A percentile compares a stretch with the other conserved stretches of the same genome.
These are phyloP conservation scores for Begonia peltatifolia DNA, from an alignment of 306 rosid genomes.

Conservation along the genomic window DNA sequence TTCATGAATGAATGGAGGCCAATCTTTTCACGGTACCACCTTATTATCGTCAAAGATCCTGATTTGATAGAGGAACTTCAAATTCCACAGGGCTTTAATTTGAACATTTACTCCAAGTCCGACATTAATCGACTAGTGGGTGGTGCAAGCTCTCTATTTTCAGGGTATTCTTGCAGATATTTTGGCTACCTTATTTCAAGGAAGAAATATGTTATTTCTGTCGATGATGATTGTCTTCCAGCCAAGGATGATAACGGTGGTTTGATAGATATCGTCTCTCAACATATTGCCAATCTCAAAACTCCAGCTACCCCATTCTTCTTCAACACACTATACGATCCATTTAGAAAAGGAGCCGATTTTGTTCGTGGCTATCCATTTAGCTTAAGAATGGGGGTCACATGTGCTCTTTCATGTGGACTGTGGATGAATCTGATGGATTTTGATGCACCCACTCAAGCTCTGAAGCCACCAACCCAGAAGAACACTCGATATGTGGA, in stretches of 20 bases:
- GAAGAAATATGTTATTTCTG: slow-evolving; percentile 69
- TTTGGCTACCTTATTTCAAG: slow-evolving; percentile 74
- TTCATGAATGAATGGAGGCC: slow-evolving; percentile 78
- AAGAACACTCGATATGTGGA: slow-evolving; percentile 74
- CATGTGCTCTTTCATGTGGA: slow-evolving; percentile 82
- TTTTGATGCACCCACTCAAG: slow-evolving; percentile 94
- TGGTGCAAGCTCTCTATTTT: slow-evolving; percentile 54
- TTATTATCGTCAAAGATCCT: slow-evolving; percentile 81
- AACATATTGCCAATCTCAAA: slow-evolving; percentile 63
- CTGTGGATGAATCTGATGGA: slow-evolving; percentile 91
- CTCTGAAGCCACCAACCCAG: slow-evolving; percentile 43
- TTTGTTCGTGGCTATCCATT: slow-evolving; percentile 99
- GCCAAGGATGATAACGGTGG: slow-evolving; percentile 50
- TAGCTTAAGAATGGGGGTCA: slow-evolving; percentile 77
- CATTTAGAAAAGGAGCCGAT: slow-evolving; percentile 79
- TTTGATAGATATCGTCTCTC: slow-evolving; percentile 52
- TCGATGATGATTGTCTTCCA: slow-evolving; percentile 89
- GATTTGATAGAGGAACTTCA: slow-evolving; percentile 61
- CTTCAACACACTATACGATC: slow-evolving; percentile 93
- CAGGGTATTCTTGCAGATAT: slow-evolving; percentile 92
- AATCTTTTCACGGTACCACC: slow-evolving; percentile 60
- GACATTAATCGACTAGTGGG: slow-evolving; percentile 65
- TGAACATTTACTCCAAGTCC: slow-evolving; percentile 41
- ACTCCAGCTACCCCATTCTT: slow-evolving; percentile 99
- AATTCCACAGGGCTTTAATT: slow-evolving; percentile 59